Conservation (phyloP, 2,329 filamentous ascomycete genomes). For the Coniochaeta sp. region DNA sequence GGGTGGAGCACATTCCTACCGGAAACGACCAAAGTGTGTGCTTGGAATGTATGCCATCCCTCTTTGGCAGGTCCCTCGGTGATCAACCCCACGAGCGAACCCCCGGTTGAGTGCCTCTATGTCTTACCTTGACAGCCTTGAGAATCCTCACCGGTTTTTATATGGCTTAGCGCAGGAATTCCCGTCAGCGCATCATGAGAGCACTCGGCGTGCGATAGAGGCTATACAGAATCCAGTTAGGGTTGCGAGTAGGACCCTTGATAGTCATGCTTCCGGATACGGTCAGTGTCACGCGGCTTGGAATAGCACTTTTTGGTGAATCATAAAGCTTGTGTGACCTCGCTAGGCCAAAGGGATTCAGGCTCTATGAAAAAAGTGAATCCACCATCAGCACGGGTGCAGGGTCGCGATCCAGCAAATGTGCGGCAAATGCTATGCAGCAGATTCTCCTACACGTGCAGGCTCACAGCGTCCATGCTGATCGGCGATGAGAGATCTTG, state of each 20-base stretch:
- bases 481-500: neutral
- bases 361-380: constrained; percentile 2
- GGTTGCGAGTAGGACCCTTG: neutral
- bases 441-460: neutral
- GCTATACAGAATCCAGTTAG: neutral
- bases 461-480: neutral
- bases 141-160: neutral
- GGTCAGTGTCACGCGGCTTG: neutral
- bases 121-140: neutral
- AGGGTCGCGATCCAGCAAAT: neutral
- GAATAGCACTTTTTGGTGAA: neutral
- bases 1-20: neutral
- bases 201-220: neutral
- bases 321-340: neutral
- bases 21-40: neutral
- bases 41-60: neutral
- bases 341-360: neutral
- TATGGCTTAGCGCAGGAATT: neutral
- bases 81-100: neutral
- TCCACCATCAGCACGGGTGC: neutral
- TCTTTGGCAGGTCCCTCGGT: neutral
- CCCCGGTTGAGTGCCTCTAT: neutral
- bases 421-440: neutral
- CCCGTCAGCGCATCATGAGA: too few species aligned
- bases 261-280: neutral